These are phyloP conservation scores for Saturnispora quitensis DNA, from an alignment of 805 yeast species.

Conservation along the genomic window DNA sequence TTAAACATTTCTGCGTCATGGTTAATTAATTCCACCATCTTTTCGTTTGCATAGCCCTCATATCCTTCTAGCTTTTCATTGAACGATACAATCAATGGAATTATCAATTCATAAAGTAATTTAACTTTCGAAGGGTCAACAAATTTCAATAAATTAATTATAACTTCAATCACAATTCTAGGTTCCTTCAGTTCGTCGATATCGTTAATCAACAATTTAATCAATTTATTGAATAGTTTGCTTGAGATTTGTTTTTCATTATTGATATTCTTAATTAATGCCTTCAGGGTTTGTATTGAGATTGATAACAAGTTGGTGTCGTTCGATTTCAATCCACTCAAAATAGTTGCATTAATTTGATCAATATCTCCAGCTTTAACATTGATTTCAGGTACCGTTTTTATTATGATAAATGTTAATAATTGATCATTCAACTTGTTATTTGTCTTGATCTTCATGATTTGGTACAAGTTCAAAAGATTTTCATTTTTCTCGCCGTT, in stretches of 20 bases:
- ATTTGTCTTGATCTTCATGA: slow-evolving; percentile 14
- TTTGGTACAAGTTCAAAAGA: slow-evolving; percentile 28
- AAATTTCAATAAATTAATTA: slow-evolving; percentile 36
- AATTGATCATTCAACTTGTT: slow-evolving; percentile 24
- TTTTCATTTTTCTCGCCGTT: slow-evolving; percentile 14
- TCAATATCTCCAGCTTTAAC: slow-evolving; percentile 32
- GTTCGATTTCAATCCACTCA: slow-evolving; percentile 28
- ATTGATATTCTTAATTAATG: slow-evolving; percentile 34
- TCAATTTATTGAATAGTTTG: slow-evolving; percentile 26
- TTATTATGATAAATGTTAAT: slow-evolving; percentile 37
- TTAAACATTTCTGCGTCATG: slow-evolving; percentile 42
- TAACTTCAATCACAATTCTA: slow-evolving; percentile 38
- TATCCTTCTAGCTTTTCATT: slow-evolving; percentile 18
- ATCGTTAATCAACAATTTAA: neutral
- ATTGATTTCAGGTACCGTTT: slow-evolving; percentile 29
- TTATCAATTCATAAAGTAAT: slow-evolving; percentile 24
- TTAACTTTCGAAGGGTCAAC: slow-evolving; percentile 13
- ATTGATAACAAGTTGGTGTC: slow-evolving; percentile 29
- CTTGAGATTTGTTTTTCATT: slow-evolving; percentile 32
- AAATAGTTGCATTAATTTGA: slow-evolving; percentile 27
- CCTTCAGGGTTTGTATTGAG: slow-evolving; percentile 53
- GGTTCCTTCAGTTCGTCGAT: slow-evolving; percentile 24
- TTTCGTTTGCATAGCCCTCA: slow-evolving; percentile 35
- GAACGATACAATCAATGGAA: slow-evolving; percentile 28
- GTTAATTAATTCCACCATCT: slow-evolving; percentile 38